Conservation (phyloP, 192 early-diverging fungal species). For the Lunasporangiospora selenospora region DNA sequence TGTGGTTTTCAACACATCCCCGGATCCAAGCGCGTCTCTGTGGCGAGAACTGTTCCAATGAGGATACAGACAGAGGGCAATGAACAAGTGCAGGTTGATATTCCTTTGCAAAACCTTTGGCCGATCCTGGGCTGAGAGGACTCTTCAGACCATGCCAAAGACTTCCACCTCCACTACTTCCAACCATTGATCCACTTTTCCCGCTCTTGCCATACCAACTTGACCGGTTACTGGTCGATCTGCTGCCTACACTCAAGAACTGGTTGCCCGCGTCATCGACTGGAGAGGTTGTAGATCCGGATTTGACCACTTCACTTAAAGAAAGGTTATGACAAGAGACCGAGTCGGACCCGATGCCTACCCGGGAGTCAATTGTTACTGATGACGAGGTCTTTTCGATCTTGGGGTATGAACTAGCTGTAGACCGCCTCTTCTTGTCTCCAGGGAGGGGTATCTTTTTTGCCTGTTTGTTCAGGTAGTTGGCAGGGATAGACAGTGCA, state of each 20-base stretch:
- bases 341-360: no score
- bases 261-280: no score
- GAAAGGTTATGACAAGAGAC: no score
- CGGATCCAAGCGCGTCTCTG: conserved; percentile 24
- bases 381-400: conserved; percentile 3
- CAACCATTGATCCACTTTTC: no score
- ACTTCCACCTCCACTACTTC: no score
- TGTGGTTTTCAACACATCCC: background rate
- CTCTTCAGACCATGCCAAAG: no score
- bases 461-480: conserved; percentile 17
- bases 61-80: conserved; percentile 10
- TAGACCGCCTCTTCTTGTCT: conserved; percentile 1
- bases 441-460: conserved; percentile 16
- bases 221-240: no score
- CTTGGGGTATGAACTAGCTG: background rate
- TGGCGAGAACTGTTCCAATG: conserved; percentile 21
- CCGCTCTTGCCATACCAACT: no score
- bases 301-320: no score
- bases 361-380: no score
- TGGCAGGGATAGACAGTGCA: conserved; percentile 12
- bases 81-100: conserved; percentile 17
- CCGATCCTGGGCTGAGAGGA: conserved; percentile 5
- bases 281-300: no score
- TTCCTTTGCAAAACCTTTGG: conserved; percentile 13
- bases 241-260: no score